phyloP scores from a whole-genome alignment of 192 early-diverging fungal species.

The Podila clonocystis region DNA sequence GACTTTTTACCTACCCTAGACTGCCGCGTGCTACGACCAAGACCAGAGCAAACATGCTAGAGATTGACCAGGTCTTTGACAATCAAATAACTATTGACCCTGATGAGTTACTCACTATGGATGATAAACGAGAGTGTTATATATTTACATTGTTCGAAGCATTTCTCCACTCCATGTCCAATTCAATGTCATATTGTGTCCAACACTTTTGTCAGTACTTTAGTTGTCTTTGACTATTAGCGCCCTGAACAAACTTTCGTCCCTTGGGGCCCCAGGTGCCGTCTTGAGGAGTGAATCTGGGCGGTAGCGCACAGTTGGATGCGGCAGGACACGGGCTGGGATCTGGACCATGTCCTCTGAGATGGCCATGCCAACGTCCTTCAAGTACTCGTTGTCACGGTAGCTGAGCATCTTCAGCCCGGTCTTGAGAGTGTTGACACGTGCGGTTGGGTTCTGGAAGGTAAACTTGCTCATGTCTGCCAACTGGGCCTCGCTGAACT shows the following conservation, averaged over 20 bases:
- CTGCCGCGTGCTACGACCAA: too few relatives aligned
- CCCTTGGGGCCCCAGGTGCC: slow-evolving; percentile 91
- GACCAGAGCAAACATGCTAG: too few relatives aligned
- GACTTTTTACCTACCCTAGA: too few relatives aligned
- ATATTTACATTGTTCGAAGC: too few relatives aligned
- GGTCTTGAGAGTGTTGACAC: slow-evolving; percentile 79
- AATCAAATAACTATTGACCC: too few relatives aligned
- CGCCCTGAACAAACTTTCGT: slow-evolving; percentile 73
- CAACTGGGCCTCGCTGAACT: slow-evolving; percentile 87
- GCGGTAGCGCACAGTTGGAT: slow-evolving; percentile 78
- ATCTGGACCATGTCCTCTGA: slow-evolving; percentile 71
- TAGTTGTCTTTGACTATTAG: too few relatives aligned
- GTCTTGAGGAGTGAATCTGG: slow-evolving; percentile 59
- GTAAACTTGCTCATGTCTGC: slow-evolving; percentile 96
- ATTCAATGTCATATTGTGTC: too few relatives aligned
- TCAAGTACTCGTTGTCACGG: slow-evolving; percentile 73
- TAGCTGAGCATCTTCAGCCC: slow-evolving; percentile 74
- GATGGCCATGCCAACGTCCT: slow-evolving; percentile 77
- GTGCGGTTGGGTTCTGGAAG: slow-evolving; percentile 78
- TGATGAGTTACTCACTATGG: too few relatives aligned
- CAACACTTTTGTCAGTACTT: too few relatives aligned
- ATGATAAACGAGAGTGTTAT: too few relatives aligned
- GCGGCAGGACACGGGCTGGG: slow-evolving; percentile 80
- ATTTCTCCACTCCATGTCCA: too few relatives aligned
- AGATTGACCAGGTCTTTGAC: too few relatives aligned